Base-by-base conservation (phyloP, 805 yeast genomes). In the Candida rishiriensis region DNA sequence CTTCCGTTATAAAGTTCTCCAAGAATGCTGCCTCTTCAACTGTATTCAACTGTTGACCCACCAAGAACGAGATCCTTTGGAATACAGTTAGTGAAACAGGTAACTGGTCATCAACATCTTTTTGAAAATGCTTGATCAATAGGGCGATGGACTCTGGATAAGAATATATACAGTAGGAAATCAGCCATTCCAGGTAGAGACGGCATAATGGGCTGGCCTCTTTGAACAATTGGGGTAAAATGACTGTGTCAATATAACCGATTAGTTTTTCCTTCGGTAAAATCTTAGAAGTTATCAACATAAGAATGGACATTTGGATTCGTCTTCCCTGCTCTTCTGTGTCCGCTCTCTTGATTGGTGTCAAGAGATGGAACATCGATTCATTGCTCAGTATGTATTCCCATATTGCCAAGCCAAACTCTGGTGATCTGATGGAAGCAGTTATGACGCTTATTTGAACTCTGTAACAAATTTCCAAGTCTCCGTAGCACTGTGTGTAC, bases 171-270 rank as follows among this genome's bases (percentile, higher is more conserved):
- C 71, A 65, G 13, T 68, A 63, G 0, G 87, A 75, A 34, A 83
- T 62, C 12, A 83, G 68, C 96, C 96, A 90, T 56, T 90, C 97
- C 43, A 86, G 64, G 54, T 84, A 87, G 2, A 75, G 65, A 44
- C 97, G 74, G 5, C 79, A 85, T 38, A 81, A 66, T 0, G 97
- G 97, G 49, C 93, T 84, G 12, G 87, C 78, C 49, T 91, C 98
- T 2, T 67, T 63, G 35, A 72, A 67, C 11, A 87, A 65, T 9
- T 67, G 57, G 0, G 61, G 59, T 5, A 71, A 40, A 11, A 74
- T 49, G 3, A 51, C 16, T 0, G 42, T 40, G 0, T 61, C 49
- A 9, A 77, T 56, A 34, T 57, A 50, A 1, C 52, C 36, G 2
- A 66, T 46, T 14, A 65, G 40, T 0, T 46, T 48, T 0, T 45